Evolutionary conservation across 352 stramenopile genomes (phyloP).

Genomic region (Phytophthora colocasiae): DNA sequence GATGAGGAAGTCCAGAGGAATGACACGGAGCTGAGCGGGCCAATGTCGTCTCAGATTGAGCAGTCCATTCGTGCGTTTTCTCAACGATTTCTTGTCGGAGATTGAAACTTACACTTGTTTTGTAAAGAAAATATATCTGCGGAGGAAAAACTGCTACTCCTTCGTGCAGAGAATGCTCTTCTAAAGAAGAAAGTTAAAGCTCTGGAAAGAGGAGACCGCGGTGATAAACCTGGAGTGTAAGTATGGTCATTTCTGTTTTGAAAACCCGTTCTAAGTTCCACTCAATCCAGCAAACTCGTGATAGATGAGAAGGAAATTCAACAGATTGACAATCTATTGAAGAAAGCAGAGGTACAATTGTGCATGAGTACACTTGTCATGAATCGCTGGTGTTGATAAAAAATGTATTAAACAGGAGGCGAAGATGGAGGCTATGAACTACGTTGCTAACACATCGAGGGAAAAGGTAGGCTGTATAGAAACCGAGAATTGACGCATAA

Average conservation of each 20-base stretch:
- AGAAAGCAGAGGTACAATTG: conserved; percentile 64
- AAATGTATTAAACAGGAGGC: conserved; percentile 45
- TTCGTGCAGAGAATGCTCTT: conserved; percentile 71
- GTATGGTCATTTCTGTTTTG: conserved; percentile 2
- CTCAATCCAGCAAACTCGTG: conserved; percentile 48
- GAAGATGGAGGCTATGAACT: conserved; percentile 78
- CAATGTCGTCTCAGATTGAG: conserved; percentile 43
- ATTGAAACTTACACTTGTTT: neutral
- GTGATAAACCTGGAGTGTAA: conserved; percentile 53
- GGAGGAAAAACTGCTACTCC: conserved; percentile 55
- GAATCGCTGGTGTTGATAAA: neutral
- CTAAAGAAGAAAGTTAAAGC: conserved; percentile 78
- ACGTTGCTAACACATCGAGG: conserved; percentile 71
- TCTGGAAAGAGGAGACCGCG: conserved; percentile 53
- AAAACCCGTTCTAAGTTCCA: neutral
- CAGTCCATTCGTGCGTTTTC: conserved; percentile 33
- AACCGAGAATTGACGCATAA: neutral
- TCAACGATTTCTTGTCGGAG: neutral
- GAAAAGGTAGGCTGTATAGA: conserved; percentile 58
- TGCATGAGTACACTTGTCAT: neutral
- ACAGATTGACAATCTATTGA: conserved; percentile 77
- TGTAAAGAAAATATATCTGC: conserved; percentile 19
- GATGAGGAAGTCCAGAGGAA: conserved; percentile 34
- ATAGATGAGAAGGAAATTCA: conserved; percentile 69
- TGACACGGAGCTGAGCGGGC: conserved; percentile 23